A percentile compares a stretch with the other conserved stretches of the same genome.
These are phyloP conservation scores for Leccinum sublutescens DNA, from an alignment of 768 basidiomycete genomes.

Conservation along the genomic window DNA sequence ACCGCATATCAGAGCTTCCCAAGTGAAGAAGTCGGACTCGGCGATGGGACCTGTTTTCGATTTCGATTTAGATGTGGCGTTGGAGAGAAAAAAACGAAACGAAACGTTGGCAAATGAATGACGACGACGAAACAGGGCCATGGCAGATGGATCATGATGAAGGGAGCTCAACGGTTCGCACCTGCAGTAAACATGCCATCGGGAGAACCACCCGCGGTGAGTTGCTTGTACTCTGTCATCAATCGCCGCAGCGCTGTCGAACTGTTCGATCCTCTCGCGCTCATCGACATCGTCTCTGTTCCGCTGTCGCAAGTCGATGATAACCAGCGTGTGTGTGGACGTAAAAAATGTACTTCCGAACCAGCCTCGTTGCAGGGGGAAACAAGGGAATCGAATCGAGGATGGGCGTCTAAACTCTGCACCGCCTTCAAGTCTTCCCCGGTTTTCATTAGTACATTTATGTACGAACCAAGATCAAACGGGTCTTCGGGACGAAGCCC, in stretches of 20 bases:
- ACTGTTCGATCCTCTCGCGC: constrained; percentile 50
- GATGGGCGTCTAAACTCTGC: not conserved
- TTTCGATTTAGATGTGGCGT: not conserved
- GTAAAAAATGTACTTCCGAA: not conserved
- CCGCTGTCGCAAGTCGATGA: not conserved
- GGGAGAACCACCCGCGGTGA: constrained; percentile 76
- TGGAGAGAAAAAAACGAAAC: not conserved
- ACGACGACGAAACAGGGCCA: not conserved
- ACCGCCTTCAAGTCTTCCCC: not conserved
- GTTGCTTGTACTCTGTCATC: constrained; percentile 92
- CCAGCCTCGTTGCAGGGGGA: not conserved
- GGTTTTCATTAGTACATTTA: not conserved
- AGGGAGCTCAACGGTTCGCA: constrained; percentile 16
- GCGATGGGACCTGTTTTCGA: constrained; percentile 68
- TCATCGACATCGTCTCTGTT: constrained; percentile 37
- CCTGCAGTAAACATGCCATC: constrained; percentile 98
- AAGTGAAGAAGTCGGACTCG: constrained; percentile 92
- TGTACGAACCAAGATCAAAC: not conserved
- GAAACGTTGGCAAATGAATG: not conserved
- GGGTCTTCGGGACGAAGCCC: not conserved
- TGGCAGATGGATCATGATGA: too few relatives aligned
- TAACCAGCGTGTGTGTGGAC: not conserved
- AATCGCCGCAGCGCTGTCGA: constrained; percentile 79
- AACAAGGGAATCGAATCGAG: not conserved
- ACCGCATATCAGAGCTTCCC: constrained; percentile 93